Percentiles rank a stretch among this genome's conserved stretches.
Conservation (phyloP, 371 early-diverging fungal species). For the Mortierella sp. region DNA sequence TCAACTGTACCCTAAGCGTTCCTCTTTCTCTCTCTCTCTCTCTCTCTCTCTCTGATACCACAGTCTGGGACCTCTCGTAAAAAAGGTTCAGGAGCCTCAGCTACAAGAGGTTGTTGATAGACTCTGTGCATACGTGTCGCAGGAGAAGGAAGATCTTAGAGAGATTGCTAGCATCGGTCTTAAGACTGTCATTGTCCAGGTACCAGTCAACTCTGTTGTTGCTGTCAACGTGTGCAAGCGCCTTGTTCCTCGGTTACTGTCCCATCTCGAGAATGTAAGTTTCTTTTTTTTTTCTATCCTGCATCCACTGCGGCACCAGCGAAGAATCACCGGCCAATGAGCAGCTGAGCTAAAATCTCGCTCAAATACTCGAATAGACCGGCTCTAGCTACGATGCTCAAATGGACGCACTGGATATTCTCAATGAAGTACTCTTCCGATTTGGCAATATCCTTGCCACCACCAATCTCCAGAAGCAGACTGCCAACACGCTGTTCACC, state of each 20-base stretch:
- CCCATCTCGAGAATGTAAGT: conserved; percentile 67
- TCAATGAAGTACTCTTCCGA: conserved; percentile 82
- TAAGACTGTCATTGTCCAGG: conserved; percentile 83
- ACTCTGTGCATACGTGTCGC: conserved; percentile 66
- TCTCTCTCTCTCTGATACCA: background rate
- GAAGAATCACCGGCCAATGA: background rate
- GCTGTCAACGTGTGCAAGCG: conserved; percentile 66
- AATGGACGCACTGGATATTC: conserved; percentile 85
- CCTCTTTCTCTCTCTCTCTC: background rate
- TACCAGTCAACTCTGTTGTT: conserved; percentile 59
- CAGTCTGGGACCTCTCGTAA: conserved; percentile 83
- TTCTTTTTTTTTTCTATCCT: background rate
- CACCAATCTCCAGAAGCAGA: conserved; percentile 61
- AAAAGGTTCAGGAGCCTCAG: conserved; percentile 74
- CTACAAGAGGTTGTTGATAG: conserved; percentile 75
- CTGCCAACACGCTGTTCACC: conserved; percentile 73
- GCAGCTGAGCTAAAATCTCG: conserved; percentile 2
- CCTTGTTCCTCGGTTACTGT: conserved; percentile 72
- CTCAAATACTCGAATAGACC: conserved; percentile 26
- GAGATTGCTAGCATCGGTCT: conserved; percentile 88
- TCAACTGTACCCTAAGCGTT: background rate
- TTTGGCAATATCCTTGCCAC: conserved; percentile 74
- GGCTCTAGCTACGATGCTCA: conserved; percentile 76
- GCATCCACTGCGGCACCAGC: background rate
- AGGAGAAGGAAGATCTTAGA: conserved; percentile 70